Percentiles rank a stretch among this genome's conserved stretches.
phyloP scores from a whole-genome alignment of 768 basidiomycete species.

The Mycena rosella region DNA sequence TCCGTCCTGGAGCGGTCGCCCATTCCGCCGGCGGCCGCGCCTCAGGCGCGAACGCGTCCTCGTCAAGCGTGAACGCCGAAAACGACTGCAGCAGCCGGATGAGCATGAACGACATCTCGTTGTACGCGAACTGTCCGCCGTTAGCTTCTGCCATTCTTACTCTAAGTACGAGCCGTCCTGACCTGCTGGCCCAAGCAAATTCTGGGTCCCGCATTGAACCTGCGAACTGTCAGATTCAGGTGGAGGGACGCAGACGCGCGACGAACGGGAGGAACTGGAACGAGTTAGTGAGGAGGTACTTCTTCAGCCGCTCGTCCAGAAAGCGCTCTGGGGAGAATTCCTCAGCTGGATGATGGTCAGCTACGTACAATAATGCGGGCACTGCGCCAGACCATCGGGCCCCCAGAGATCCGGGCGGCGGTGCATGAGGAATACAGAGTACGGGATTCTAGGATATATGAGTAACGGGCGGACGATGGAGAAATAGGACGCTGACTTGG shows the following conservation, averaged over 20 bases:
- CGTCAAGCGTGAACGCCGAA: slow-evolving; percentile 49
- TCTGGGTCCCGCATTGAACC: slow-evolving; percentile 54
- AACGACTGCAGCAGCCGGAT: slow-evolving; percentile 58
- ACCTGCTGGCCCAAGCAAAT: slow-evolving; percentile 62
- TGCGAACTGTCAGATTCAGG: not conserved
- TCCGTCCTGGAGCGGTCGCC: slow-evolving; percentile 45
- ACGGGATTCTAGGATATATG: slow-evolving; percentile 41
- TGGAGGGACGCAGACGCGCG: not conserved
- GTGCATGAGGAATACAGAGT: slow-evolving; percentile 52
- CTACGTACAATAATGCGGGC: not conserved
- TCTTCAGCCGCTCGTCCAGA: slow-evolving; percentile 61
- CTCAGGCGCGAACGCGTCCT: slow-evolving; percentile 46
- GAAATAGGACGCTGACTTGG: slow-evolving; percentile 41
- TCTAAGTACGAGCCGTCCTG: not conserved
- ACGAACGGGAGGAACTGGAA: slow-evolving; percentile 62
- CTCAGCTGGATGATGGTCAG: slow-evolving; percentile 47
- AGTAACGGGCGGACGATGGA: not conserved
- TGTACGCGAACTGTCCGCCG: slow-evolving; percentile 30
- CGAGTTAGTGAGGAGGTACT: slow-evolving; percentile 59
- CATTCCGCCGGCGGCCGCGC: slow-evolving; percentile 52
- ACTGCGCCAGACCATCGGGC: slow-evolving; percentile 50
- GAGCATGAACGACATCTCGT: slow-evolving; percentile 38
- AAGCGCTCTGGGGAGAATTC: slow-evolving; percentile 68
- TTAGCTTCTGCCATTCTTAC: not conserved
- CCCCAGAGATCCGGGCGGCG: slow-evolving; percentile 62